A percentile compares a stretch with the other conserved stretches of the same genome.
Conservation (phyloP, 1,284 basidiomycete genomes). For the Stereum hirsutum region DNA sequence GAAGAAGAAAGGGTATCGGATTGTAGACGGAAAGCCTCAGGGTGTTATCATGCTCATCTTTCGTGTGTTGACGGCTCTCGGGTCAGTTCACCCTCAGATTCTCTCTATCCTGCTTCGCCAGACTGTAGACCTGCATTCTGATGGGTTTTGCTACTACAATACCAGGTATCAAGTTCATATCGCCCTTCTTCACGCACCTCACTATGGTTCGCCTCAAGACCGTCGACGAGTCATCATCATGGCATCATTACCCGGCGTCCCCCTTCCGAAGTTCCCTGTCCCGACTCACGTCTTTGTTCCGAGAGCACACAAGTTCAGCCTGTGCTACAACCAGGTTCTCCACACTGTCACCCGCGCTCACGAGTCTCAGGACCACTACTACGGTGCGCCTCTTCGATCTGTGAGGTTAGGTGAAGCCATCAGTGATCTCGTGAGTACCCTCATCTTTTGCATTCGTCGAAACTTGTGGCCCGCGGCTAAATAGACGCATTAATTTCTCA, state of each 20-base stretch:
- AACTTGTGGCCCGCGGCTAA: not conserved
- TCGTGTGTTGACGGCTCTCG: conserved; percentile 45
- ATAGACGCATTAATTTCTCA: not conserved
- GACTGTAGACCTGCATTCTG: not conserved
- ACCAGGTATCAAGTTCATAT: conserved; percentile 58
- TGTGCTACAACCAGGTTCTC: conserved; percentile 29
- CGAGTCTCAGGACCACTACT: conserved; percentile 24
- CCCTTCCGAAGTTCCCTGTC: conserved; percentile 53
- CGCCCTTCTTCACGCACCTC: conserved; percentile 54
- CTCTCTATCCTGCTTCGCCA: not conserved
- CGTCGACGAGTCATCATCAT: conserved; percentile 60
- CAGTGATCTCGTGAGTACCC: conserved; percentile 47
- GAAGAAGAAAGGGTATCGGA: conserved; percentile 12
- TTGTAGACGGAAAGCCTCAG: conserved; percentile 32
- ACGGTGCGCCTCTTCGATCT: conserved; percentile 45
- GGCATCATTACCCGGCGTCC: conserved; percentile 45
- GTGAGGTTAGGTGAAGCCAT: conserved; percentile 58
- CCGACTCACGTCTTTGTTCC: conserved; percentile 42
- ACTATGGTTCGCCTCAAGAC: conserved; percentile 62
- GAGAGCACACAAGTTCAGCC: conserved; percentile 8
- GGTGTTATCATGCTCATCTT: conserved; percentile 60
- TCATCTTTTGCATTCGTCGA: conserved; percentile 2
- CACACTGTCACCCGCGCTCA: conserved; percentile 31
- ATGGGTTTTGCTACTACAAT: conserved; percentile 4
- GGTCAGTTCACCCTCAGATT: conserved; percentile 28